These are phyloP conservation scores for Exophiala phaeomuriformis DNA, from an alignment of 2,329 filamentous ascomycete genomes.

Conservation along the genomic window DNA sequence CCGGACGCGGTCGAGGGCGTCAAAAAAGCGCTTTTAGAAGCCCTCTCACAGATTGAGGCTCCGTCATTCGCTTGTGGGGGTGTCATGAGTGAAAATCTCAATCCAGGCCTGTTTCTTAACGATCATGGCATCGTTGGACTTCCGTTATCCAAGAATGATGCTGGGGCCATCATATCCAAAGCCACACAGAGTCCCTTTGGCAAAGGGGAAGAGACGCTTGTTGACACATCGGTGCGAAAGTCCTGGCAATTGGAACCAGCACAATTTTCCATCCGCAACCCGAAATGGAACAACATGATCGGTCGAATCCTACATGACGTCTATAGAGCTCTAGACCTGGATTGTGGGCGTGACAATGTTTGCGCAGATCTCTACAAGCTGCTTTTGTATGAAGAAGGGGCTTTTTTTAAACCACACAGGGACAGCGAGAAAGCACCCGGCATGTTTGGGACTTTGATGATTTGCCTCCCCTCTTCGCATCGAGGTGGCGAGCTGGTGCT, in stretches of 20 bases:
- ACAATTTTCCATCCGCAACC: slow-evolving; percentile 36
- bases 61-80: slow-evolving; percentile 11
- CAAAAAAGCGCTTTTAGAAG: neutral
- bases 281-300: slow-evolving; percentile 30
- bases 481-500: slow-evolving; percentile 43
- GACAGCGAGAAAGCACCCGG: slow-evolving; percentile 43
- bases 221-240: slow-evolving; percentile 38
- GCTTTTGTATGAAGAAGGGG: slow-evolving; percentile 45
- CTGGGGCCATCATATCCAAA: slow-evolving; percentile 21
- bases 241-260: slow-evolving; percentile 39
- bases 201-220: slow-evolving; percentile 36
- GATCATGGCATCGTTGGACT: slow-evolving; percentile 19
- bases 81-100: neutral
- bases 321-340: slow-evolving; percentile 5
- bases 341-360: slow-evolving; percentile 28
- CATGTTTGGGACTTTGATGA: slow-evolving; percentile 47
- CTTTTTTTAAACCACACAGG: slow-evolving; percentile 44
- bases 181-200: slow-evolving; percentile 31
- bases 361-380: slow-evolving; percentile 42
- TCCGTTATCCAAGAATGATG: slow-evolving; percentile 20
- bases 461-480: slow-evolving; percentile 45
- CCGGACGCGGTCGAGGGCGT: neutral
- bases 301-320: slow-evolving; percentile 1
- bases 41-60: neutral
- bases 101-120: slow-evolving; percentile 20